phyloP scores from a whole-genome alignment of 108 stramenopile genomes.

The Skeletonema costatum region DNA sequence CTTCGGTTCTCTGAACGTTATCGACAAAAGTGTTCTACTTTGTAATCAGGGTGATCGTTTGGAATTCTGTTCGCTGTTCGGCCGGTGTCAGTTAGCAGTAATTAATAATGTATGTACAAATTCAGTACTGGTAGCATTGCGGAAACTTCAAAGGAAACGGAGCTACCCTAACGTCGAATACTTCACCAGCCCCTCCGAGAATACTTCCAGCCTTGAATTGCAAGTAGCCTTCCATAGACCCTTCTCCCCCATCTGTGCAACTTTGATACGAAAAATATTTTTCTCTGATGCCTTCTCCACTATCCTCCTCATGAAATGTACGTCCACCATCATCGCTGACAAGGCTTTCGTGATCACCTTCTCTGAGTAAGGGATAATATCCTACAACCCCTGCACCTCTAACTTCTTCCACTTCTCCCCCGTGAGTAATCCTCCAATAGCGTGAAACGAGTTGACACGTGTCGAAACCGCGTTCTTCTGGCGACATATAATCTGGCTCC shows the following conservation, averaged over 20 bases:
- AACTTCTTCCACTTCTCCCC: constrained; percentile 16
- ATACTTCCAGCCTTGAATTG: constrained; percentile 26
- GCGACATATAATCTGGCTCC: constrained; percentile 45
- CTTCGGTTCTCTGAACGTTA: too few relatives aligned
- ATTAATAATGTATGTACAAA: too few relatives aligned
- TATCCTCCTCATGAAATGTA: neutral
- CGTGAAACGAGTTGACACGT: constrained; percentile 58
- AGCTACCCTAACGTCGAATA: constrained; percentile 30
- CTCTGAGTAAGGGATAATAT: constrained; percentile 52
- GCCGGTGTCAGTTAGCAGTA: too few relatives aligned
- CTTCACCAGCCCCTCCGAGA: constrained; percentile 5
- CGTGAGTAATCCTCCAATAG: constrained; percentile 54
- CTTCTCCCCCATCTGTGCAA: constrained; percentile 7
- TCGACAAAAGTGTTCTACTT: too few relatives aligned
- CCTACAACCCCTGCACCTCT: constrained; percentile 63
- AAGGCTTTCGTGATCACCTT: constrained; percentile 41
- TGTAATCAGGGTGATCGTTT: too few relatives aligned
- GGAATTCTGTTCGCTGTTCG: too few relatives aligned
- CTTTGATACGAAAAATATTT: constrained; percentile 32
- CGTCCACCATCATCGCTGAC: neutral
- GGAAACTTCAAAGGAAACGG: constrained; percentile 21
- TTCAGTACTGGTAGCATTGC: too few relatives aligned
- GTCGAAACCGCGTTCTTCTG: constrained; percentile 55
- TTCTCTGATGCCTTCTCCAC: neutral
- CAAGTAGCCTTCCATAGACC: constrained; percentile 24